phyloP scores from a whole-genome alignment of 2,329 filamentous ascomycete species.

The Verticillium nubilum region DNA sequence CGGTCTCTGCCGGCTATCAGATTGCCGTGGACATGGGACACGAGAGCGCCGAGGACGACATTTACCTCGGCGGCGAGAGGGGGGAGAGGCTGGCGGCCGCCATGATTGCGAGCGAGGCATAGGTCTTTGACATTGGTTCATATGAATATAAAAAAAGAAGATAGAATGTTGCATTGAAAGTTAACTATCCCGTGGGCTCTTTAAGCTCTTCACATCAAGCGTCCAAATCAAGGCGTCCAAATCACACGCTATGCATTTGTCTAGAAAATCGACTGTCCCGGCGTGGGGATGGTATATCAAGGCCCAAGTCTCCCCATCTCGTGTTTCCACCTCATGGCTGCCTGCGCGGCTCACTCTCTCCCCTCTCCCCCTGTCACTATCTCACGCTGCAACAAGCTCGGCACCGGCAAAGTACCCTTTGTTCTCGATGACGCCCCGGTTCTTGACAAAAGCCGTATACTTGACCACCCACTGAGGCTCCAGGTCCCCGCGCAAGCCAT shows the following conservation, averaged over 20 bases:
- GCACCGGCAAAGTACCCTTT: slow-evolving; percentile 96
- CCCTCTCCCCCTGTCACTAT: neutral
- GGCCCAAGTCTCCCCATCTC: neutral
- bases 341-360: neutral
- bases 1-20: slow-evolving; percentile 75
- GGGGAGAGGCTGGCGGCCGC: slow-evolving; percentile 45
- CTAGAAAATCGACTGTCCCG: neutral
- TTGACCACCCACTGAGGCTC: slow-evolving; percentile 93
- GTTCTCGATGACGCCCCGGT: slow-evolving; percentile 93
- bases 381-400: slow-evolving; percentile 48
- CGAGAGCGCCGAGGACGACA: slow-evolving; percentile 51
- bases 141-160: neutral
- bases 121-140: neutral
- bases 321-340: neutral
- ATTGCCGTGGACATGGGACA: slow-evolving; percentile 72
- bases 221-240: neutral
- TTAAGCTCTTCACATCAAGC: too few relatives aligned
- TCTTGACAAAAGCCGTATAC: slow-evolving; percentile 88
- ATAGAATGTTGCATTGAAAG: neutral
- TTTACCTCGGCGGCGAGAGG: slow-evolving; percentile 55
- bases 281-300: neutral
- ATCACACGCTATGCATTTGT: slow-evolving; percentile 5
- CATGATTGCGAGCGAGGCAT: slow-evolving; percentile 13
- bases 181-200: too few relatives aligned
- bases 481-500: slow-evolving; percentile 69